Evolutionary conservation across 1,139 yeast genomes (phyloP), one percentile per base, ranked within the genome.

Genomic region (Taphrina pruni): DNA sequence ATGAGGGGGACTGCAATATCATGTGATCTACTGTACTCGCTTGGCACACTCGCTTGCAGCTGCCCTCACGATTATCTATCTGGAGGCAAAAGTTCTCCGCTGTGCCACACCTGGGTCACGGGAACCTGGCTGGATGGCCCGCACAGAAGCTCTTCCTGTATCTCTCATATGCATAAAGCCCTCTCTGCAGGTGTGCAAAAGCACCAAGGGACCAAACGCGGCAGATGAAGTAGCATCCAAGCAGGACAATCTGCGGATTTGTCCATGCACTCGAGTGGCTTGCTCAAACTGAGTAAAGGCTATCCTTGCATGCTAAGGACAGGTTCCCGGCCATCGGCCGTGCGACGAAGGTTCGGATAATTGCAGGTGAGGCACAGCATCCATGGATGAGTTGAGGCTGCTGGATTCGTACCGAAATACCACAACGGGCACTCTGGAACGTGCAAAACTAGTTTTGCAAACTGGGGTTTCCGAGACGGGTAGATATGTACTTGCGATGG

Each of bases 401-500:
- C 32, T 26, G 32, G 32, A 26, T 1, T 26, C 32, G 32, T 26
- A 26, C 32, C 32, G 32, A 26, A 26, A 26, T 26, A 26, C 32
- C 32, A 26, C 32, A 26, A 26, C 32, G 32, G 1, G 32, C 32
- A 26, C 32, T 26, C 1, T 26, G 32, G 48, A 45, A 45, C 21
- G 48, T 45, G 5, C 12, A 45, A 45, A 50, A 50, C 36, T 50
- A 54, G 58, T 54, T 54, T 54, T 54, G 58, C 58, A 54, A 54
- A 54, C 43, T 38, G 58, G 43, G 41, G 43, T 35, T 26, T 35
- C 43, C 58, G 43, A 21, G 12, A 17, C 58, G 58, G 58, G 58
- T 54, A 54, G 58, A 54, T 54, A 54, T 54, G 58, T 11, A 54
- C 14, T 54, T 11, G 20, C 26, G 35, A 54, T 54, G 43, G 43